Evolutionary conservation across 805 yeast genomes (phyloP).

Genomic region (Candida taoyuanica): DNA sequence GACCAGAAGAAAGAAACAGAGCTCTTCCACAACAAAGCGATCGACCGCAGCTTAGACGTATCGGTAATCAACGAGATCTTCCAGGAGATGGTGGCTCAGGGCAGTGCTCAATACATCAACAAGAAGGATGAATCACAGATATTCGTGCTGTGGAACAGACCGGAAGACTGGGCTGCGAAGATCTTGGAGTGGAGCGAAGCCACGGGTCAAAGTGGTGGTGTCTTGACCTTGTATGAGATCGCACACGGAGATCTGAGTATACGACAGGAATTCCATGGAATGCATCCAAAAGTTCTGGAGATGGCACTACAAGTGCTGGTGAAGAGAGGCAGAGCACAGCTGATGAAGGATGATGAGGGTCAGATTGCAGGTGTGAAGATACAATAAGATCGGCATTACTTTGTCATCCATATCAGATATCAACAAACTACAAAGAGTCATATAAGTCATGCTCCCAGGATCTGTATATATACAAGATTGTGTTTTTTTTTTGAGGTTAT

Average conservation of each 20-base stretch:
- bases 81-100: conserved; percentile 47
- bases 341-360: conserved; percentile 63
- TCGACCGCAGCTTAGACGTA: conserved; percentile 49
- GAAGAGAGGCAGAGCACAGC: conserved; percentile 66
- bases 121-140: conserved; percentile 34
- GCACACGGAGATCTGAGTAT: conserved; percentile 56
- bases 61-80: conserved; percentile 55
- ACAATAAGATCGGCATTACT: no score
- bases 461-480: neutral
- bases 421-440: neutral
- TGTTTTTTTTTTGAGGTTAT: neutral
- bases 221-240: conserved; percentile 79
- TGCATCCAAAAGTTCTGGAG: conserved; percentile 53
- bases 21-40: conserved; percentile 47
- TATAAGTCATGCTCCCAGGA: no score
- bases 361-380: conserved; percentile 76
- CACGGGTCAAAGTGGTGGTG: conserved; percentile 73
- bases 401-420: no score
- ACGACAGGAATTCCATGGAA: conserved; percentile 55
- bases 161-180: conserved; percentile 63
- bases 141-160: conserved; percentile 59
- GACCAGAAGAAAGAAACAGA: conserved; percentile 9
- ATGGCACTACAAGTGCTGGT: conserved; percentile 54
- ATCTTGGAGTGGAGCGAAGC: conserved; percentile 67
- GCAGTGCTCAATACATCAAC: conserved; percentile 53